Evolutionary conservation across 352 stramenopile species (phyloP), one percentile per base, ranked within the genome.

Genomic region (Elongisporangium prolatum): DNA sequence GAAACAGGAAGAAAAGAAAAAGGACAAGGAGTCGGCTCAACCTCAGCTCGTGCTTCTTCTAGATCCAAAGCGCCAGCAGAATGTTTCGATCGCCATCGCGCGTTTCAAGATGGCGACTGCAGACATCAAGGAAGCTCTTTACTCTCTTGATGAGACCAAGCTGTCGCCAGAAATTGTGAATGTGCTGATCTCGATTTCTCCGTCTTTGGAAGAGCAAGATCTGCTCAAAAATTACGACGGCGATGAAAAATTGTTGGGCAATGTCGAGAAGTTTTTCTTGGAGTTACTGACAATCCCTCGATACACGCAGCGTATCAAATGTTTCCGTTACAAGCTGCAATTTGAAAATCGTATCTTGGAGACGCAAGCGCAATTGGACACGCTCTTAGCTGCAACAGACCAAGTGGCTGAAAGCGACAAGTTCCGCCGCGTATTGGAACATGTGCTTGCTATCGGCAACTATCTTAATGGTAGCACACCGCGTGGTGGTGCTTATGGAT

Each of bases 11-110:
- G 81, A 91, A 38, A 91, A 89, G 67, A 91, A 91, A 52, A 91
- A 93, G 47, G 75, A 90, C 48, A 54, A 60, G 24, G 73, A 77
- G 17, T 61, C 75, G 34, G 61, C 56, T 10, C 70, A 75, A 49
- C 80, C 80, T 0, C 83, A 90, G 62, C 75, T 83, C 38, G 86
- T 95, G 7, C 70, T 93, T 21, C 73, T 99, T 16, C 91, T 99
- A 51, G 97, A 99, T 64, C 82, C 91, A 2, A 99, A 99, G 71
- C 86, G 93, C 21, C 92, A 97, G 40, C 97, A 99, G 71, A 99
- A 99, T 77, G 95, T 98, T 1, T 96, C 93, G n/a, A 99, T 99
- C 47, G 96, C 97, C 17, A 94, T 99, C 54, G 95, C 94, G 22
- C 88, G 96, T 34, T 91, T 98, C 51, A 90, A 97, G 34, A 97